Evolutionary conservation across 176 grass and related monocot genomes (phyloP), one percentile per base, ranked within the genome.

Genomic region (Aegilops tauschii): DNA sequence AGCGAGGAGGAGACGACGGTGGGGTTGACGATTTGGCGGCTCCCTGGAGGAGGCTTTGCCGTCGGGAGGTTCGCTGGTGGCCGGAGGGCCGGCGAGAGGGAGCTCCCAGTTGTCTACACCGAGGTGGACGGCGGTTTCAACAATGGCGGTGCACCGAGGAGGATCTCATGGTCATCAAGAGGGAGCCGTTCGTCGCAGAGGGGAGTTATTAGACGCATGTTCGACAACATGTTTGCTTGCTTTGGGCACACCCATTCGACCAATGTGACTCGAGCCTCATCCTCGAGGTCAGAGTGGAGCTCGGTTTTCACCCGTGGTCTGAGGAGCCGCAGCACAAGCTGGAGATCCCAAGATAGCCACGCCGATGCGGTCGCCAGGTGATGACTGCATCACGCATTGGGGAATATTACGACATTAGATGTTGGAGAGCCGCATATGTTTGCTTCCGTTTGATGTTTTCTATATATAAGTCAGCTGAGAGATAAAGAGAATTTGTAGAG

Each of bases 11-110:
- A 94, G 52, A 85, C 77, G 16, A 87, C 81, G 6, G 85, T 88
- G 13, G 93, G 90, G 8, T 63, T 95, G 21, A 92, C 93, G 13
- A 95, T 95, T 71, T 95, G 93, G 93, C 83, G 93, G 83, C 88
- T 95, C 6, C 93, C 93, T 1, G 90, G 90, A 1, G 93, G 93
- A 9, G 93, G 93, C 5, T 95, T 95, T 47, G 93, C 93, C 2
- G 93, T 95, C 0, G 93, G 93, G 54, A 89, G 93, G 73, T 95
- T 92, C 45, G 73, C 93, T 0, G 88, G 88, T 32, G 81, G 73
- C 10, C 87, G 82, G 49, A 85, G 93, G 68, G 88, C 68, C 0
- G 82, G 85, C 25, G 87, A 92, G 28, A 75, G 84, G 77, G 85
- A 95, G 78, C 85, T 95, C 9, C 93, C 93, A 1, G 85, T 81